phyloP scores from a whole-genome alignment of 371 early-diverging fungal species.

The Quaeritorhiza haematococci region DNA sequence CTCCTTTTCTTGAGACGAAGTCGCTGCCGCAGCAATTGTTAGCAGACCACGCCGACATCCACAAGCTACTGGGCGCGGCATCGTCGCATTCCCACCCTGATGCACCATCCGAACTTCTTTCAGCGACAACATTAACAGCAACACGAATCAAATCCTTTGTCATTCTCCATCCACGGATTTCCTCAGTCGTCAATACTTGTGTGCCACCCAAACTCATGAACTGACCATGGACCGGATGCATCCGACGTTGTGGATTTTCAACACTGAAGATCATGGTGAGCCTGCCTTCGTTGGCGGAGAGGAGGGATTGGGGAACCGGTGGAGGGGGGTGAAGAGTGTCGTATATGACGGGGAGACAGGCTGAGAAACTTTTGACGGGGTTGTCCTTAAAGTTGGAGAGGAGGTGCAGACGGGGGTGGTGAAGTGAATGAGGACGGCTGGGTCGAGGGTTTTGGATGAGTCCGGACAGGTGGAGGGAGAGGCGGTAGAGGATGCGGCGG shows the following conservation, averaged over 20 bases:
- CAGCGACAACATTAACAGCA: conserved; percentile 71
- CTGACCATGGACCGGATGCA: too few species aligned
- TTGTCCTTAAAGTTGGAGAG: conserved; percentile 46
- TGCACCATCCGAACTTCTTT: too few species aligned
- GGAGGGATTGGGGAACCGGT: conserved; percentile 69
- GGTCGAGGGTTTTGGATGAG: conserved; percentile 64
- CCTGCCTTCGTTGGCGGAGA: conserved; percentile 72
- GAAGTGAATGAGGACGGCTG: too few species aligned
- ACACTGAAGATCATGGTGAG: conserved; percentile 74
- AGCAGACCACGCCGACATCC: too few species aligned
- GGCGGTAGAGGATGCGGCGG: too few species aligned
- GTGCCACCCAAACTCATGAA: too few species aligned
- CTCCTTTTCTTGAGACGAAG: too few species aligned
- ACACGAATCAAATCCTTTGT: conserved; percentile 73
- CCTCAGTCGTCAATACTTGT: conserved; percentile 49
- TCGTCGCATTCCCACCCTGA: too few species aligned
- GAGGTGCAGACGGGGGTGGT: conserved; percentile 62
- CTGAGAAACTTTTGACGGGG: conserved; percentile 67
- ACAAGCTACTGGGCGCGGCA: too few species aligned
- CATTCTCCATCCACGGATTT: too few species aligned
- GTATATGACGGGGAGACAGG: conserved; percentile 77
- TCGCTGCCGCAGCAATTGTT: too few species aligned
- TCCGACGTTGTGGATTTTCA: too few species aligned
- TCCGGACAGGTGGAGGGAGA: conserved; percentile 57
- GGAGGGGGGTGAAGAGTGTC: conserved; percentile 80